Conservation (phyloP, 2,329 filamentous ascomycete species). For the Dactylellina leptospora region DNA sequence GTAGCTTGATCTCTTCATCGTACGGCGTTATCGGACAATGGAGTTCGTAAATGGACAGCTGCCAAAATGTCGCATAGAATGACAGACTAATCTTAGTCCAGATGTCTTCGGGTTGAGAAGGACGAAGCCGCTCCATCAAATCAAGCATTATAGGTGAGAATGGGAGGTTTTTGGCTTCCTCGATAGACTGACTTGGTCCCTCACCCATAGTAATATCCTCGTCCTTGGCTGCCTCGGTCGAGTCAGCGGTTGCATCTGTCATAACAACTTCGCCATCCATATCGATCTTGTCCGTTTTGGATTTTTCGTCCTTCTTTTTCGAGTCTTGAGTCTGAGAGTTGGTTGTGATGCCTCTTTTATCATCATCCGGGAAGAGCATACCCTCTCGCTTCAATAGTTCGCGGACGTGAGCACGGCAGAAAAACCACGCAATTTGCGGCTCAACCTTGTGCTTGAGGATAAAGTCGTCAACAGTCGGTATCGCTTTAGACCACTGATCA, state of each 20-base stretch:
- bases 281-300: constrained; percentile 40
- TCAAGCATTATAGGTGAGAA: constrained; percentile 77
- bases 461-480: constrained; percentile 78
- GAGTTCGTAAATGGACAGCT: constrained; percentile 82
- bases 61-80: constrained; percentile 93
- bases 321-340: constrained; percentile 55
- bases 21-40: constrained; percentile 80
- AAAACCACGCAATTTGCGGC: constrained; percentile 62
- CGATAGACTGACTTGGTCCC: constrained; percentile 56
- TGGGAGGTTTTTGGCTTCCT: constrained; percentile 62
- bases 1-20: constrained; percentile 74
- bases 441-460: constrained; percentile 82
- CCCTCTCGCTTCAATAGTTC: constrained; percentile 60
- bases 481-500: constrained; percentile 79
- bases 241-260: constrained; percentile 46
- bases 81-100: constrained; percentile 77
- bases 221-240: constrained; percentile 56
- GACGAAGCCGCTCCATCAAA: constrained; percentile 74
- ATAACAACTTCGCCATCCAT: constrained; percentile 48
- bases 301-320: constrained; percentile 54
- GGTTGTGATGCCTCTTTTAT: constrained; percentile 48
- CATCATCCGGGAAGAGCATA: constrained; percentile 56
- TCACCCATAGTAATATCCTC: constrained; percentile 62
- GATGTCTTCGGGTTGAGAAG: constrained; percentile 69
- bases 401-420: constrained; percentile 68